These are phyloP conservation scores for Micractinium sp. DNA, from an alignment of 139 green algal species.

Conservation along the genomic window DNA sequence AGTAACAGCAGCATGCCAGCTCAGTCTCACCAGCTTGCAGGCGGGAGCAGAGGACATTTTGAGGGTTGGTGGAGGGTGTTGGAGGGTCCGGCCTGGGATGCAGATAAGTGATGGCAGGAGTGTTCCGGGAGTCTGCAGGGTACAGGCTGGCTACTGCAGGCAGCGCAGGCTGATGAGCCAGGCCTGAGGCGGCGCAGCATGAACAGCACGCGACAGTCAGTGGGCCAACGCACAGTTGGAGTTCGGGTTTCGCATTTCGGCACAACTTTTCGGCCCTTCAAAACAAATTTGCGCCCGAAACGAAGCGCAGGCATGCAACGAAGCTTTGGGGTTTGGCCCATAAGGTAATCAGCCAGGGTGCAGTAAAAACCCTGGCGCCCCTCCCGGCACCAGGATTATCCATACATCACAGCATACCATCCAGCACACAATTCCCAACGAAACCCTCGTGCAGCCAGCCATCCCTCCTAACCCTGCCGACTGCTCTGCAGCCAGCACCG, in stretches of 20 bases:
- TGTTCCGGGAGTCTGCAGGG: background rate
- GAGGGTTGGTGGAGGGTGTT: too few species aligned
- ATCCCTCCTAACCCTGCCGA: too few species aligned
- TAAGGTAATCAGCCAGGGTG: too few species aligned
- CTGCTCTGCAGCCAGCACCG: too few species aligned
- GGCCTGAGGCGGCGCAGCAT: background rate
- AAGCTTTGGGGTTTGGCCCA: too few species aligned
- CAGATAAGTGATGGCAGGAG: background rate
- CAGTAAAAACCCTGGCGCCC: too few species aligned
- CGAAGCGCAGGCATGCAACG: too few species aligned
- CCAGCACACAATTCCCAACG: too few species aligned
- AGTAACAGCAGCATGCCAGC: background rate
- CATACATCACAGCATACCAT: too few species aligned
- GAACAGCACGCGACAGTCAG: background rate
- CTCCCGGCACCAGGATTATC: too few species aligned
- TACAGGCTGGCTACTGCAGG: background rate
- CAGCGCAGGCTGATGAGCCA: background rate
- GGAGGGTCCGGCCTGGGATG: background rate
- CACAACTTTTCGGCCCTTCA: background rate
- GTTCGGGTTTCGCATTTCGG: background rate
- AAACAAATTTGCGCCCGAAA: too few species aligned
- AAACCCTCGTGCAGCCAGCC: too few species aligned
- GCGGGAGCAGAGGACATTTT: slow-evolving; percentile 5
- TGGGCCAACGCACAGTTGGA: background rate
- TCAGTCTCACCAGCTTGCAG: slow-evolving; percentile 2